Conservation (phyloP, 2,329 filamentous ascomycete species). For the Aspergillus calidoustus region DNA sequence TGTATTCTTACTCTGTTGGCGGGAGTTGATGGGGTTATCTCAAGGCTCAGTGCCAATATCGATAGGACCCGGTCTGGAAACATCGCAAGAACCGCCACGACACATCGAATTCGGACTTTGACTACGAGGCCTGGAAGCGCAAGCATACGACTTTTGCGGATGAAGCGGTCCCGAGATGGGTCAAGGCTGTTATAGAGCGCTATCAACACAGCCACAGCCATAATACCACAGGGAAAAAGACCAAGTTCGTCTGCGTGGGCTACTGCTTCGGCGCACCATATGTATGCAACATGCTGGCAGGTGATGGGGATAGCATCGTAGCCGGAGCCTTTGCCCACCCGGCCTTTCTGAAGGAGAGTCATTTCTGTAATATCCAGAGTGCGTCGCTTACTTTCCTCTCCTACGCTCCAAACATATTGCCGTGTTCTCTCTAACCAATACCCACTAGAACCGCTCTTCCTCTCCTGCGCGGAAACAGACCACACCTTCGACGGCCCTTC, state of each 20-base stretch:
- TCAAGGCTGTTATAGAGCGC: not conserved
- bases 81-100: constrained; percentile 39
- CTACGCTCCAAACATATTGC: no score
- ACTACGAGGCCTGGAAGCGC: constrained; percentile 54
- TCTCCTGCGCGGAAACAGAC: not conserved
- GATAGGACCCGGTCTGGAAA: constrained; percentile 19
- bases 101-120: constrained; percentile 43
- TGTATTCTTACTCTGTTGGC: no score
- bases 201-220: no score
- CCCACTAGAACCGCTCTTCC: not conserved
- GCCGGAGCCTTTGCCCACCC: not conserved
- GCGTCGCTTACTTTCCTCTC: no score
- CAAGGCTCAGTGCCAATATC: no score
- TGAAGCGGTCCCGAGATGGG: constrained; percentile 44
- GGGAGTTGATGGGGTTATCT: no score
- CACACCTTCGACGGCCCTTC: not conserved
- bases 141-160: constrained; percentile 52
- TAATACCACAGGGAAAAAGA: no score
- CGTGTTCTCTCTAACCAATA: no score
- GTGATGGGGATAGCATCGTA: not conserved
- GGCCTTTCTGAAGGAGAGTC: not conserved
- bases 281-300: not conserved
- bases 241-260: not conserved
- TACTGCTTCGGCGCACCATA: not conserved
- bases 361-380: not conserved